Evolutionary conservation across 139 green algal species (phyloP).

Genomic region (Protoeuglena noctilucae): DNA sequence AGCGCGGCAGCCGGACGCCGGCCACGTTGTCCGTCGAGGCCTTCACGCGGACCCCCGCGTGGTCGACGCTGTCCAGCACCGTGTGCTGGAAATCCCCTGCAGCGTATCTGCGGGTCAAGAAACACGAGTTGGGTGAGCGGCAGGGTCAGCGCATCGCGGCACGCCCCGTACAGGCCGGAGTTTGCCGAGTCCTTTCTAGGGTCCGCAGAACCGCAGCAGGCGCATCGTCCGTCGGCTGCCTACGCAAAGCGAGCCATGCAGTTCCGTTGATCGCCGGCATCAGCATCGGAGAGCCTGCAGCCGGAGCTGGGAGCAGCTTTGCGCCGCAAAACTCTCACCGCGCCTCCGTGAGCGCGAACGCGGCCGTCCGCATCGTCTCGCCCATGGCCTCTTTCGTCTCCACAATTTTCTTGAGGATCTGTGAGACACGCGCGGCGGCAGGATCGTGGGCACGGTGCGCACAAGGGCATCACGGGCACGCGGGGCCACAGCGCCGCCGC

Average conservation of each 20-base stretch:
- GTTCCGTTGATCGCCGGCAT: too few species aligned
- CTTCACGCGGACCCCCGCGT: conserved; percentile 28
- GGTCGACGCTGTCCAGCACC: conserved; percentile 76
- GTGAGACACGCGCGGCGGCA: neutral
- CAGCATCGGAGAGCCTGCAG: neutral
- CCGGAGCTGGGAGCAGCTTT: neutral
- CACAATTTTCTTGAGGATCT: conserved; percentile 81
- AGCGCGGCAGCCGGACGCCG: conserved; percentile 89
- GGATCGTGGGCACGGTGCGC: neutral
- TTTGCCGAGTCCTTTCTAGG: too few species aligned
- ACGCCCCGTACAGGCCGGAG: too few species aligned
- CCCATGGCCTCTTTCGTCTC: conserved; percentile 84
- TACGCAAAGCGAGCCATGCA: too few species aligned
- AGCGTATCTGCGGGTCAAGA: neutral
- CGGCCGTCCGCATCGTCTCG: conserved; percentile 67
- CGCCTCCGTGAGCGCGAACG: conserved; percentile 87
- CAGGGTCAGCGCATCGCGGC: neutral
- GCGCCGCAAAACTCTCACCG: neutral
- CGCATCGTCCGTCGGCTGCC: too few species aligned
- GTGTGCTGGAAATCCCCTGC: conserved; percentile 85
- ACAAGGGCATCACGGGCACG: too few species aligned
- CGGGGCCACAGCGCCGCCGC: too few species aligned
- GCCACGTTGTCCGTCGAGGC: conserved; percentile 85
- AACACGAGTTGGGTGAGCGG: neutral
- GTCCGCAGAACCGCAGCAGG: too few species aligned